Percentiles rank a stretch among this genome's conserved stretches.
These are phyloP conservation scores for Mycosphaerelloides madeirae DNA, from an alignment of 2,329 filamentous ascomycete species.

Conservation along the genomic window DNA sequence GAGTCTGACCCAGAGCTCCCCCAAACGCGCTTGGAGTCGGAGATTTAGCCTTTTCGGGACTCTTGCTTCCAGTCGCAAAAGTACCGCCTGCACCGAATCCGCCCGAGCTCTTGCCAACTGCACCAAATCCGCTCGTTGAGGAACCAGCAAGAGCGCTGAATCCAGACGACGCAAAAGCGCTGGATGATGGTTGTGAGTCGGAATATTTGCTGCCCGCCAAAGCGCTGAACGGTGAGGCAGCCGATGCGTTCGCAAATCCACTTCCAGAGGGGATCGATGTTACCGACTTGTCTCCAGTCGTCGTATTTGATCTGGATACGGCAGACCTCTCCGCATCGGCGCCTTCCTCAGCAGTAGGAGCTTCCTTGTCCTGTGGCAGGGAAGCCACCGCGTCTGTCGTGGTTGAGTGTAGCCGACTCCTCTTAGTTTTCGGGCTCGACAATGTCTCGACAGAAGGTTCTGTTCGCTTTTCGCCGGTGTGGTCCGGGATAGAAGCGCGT, in stretches of 20 bases:
- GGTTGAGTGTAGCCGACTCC: conserved; percentile 35
- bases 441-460: conserved; percentile 22
- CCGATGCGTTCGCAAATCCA: conserved; percentile 43
- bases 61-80: conserved; percentile 29
- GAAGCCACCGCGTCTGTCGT: conserved; percentile 25
- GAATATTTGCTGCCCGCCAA: conserved; percentile 36
- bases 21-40: conserved; percentile 31
- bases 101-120: conserved; percentile 28
- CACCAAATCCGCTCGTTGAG: conserved; percentile 35
- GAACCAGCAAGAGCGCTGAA: conserved; percentile 42
- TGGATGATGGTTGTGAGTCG: conserved; percentile 37
- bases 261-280: conserved; percentile 27
- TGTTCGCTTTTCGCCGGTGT: conserved; percentile 9
- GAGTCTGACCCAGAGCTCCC: conserved; percentile 34
- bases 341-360: conserved; percentile 8
- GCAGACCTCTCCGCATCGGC: too few species aligned
- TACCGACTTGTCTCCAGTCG: conserved; percentile 3
- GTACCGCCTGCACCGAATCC: conserved; percentile 30
- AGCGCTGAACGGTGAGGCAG: conserved; percentile 46
- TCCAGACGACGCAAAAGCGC: conserved; percentile 49
- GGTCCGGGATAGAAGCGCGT: conserved; percentile 21
- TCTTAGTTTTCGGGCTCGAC: conserved; percentile 48
- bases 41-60: conserved; percentile 28
- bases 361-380: conserved; percentile 8
- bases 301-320: too few species aligned